phyloP scores from a whole-genome alignment of 768 basidiomycete genomes.

The Rubroboletus satanas region DNA sequence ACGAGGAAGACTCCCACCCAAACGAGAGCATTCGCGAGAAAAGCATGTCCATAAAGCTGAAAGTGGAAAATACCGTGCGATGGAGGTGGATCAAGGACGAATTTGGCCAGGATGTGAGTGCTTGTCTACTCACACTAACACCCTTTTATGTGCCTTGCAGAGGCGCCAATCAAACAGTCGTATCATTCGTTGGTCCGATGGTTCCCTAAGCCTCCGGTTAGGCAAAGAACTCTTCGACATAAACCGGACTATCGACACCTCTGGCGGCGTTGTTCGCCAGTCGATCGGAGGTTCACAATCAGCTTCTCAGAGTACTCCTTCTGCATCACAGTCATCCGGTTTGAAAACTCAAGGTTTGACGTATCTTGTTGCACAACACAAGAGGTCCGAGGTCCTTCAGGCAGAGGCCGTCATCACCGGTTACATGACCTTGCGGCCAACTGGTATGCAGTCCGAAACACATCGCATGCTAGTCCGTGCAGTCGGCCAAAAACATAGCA shows the following conservation, averaged over 20 bases:
- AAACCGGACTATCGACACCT: conserved; percentile 71
- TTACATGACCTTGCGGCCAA: conserved; percentile 78
- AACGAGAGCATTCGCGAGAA: conserved; percentile 66
- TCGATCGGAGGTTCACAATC: conserved; percentile 47
- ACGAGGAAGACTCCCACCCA: conserved; percentile 56
- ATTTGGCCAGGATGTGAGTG: conserved; percentile 69
- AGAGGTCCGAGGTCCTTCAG: conserved; percentile 81
- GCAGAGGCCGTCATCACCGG: conserved; percentile 81
- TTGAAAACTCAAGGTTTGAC: conserved; percentile 71
- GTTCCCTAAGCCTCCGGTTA: conserved; percentile 81
- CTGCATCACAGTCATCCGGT: conserved; percentile 36
- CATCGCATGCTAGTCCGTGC: conserved; percentile 86
- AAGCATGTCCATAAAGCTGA: conserved; percentile 80
- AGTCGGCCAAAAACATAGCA: conserved; percentile 81
- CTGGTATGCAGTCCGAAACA: conserved; percentile 86
- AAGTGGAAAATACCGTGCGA: conserved; percentile 90
- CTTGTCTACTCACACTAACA: background rate
- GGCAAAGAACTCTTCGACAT: conserved; percentile 96
- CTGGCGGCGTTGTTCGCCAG: conserved; percentile 60
- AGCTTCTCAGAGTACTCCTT: conserved; percentile 37
- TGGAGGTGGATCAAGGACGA: conserved; percentile 92
- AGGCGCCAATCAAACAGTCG: conserved; percentile 85
- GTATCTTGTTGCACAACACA: conserved; percentile 87
- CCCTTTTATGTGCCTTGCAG: conserved; percentile 37
- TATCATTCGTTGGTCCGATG: conserved; percentile 94